A percentile compares a stretch with the other conserved stretches of the same genome.
These are phyloP conservation scores for Gamarada debralockiae DNA, from an alignment of 495 filamentous ascomycete genomes.

Conservation along the genomic window DNA sequence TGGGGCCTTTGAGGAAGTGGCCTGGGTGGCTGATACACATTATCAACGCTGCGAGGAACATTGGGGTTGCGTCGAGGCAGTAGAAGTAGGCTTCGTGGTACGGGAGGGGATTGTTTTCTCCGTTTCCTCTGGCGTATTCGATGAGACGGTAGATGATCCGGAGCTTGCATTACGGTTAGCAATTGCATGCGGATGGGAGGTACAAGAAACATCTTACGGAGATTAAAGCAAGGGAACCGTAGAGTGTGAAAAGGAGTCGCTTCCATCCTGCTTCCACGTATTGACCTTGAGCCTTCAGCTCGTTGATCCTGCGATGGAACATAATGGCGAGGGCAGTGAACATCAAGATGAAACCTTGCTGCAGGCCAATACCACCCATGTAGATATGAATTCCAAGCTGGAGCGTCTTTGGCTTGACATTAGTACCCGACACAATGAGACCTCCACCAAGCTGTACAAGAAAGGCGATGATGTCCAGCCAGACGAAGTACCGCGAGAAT, in stretches of 20 bases:
- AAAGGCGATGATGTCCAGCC: conserved; percentile 42
- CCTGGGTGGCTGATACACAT: conserved; percentile 52
- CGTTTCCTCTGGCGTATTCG: conserved; percentile 45
- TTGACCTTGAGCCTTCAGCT: not conserved
- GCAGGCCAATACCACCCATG: conserved; percentile 56
- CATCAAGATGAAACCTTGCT: conserved; percentile 54
- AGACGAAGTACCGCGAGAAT: conserved; percentile 54
- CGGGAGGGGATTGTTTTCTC: conserved; percentile 36
- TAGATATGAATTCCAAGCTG: conserved; percentile 51
- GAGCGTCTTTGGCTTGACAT: no score
- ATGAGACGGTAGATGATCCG: conserved; percentile 58
- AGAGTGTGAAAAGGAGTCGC: conserved; percentile 44
- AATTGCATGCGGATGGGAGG: not conserved
- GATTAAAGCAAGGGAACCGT: conserved; percentile 46
- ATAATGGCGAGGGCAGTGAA: conserved; percentile 43
- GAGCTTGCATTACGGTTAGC: conserved; percentile 26
- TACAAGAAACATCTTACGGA: conserved; percentile 34
- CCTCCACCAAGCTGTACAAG: not conserved
- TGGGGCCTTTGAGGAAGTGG: not conserved
- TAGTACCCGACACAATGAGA: not conserved
- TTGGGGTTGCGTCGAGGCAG: conserved; percentile 53
- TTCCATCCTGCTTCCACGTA: conserved; percentile 32
- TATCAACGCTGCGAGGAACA: conserved; percentile 45
- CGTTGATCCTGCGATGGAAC: conserved; percentile 35
- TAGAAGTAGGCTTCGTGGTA: conserved; percentile 53